phyloP scores from a whole-genome alignment of 2,329 filamentous ascomycete genomes.

The Colletotrichum sp. region DNA sequence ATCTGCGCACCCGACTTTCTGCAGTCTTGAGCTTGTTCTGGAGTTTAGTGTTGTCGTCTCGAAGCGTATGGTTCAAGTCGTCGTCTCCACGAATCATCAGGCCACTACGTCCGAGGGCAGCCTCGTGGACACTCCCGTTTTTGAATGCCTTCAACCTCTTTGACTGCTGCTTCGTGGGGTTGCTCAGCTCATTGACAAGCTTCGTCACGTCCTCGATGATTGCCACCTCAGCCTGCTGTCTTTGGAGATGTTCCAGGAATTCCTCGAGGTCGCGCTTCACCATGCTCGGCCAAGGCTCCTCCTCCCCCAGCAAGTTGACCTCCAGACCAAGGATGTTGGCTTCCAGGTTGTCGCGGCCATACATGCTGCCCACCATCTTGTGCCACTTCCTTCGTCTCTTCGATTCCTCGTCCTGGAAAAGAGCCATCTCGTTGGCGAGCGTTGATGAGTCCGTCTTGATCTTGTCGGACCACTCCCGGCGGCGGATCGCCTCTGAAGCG shows the following conservation, averaged over 20 bases:
- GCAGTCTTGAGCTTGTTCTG: constrained; percentile 81
- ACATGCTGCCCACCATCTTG: constrained; percentile 79
- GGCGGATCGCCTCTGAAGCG: constrained; percentile 81
- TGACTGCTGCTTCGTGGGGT: constrained; percentile 83
- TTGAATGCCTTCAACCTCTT: constrained; percentile 94
- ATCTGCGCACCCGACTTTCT: constrained; percentile 85
- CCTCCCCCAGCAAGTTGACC: constrained; percentile 82
- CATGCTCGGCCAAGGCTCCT: constrained; percentile 80
- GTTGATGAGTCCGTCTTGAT: constrained; percentile 86
- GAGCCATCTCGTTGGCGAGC: constrained; percentile 89
- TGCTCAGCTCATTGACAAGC: constrained; percentile 78
- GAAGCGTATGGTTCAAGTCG: constrained; percentile 77
- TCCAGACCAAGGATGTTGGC: constrained; percentile 78
- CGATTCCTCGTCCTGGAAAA: constrained; percentile 91
- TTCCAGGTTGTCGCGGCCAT: constrained; percentile 70
- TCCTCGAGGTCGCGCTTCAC: constrained; percentile 77
- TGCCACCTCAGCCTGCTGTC: constrained; percentile 67
- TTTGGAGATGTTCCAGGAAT: constrained; percentile 71
- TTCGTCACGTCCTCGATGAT: constrained; percentile 76
- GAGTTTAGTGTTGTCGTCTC: constrained; percentile 79
- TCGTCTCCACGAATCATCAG: constrained; percentile 87
- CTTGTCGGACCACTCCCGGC: constrained; percentile 91
- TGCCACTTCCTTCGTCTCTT: constrained; percentile 90
- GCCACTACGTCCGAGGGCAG: constrained; percentile 84
- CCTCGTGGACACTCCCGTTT: constrained; percentile 92